Base-by-base conservation (phyloP, 129 eudicot species). In the Pulicaria dysenterica region DNA sequence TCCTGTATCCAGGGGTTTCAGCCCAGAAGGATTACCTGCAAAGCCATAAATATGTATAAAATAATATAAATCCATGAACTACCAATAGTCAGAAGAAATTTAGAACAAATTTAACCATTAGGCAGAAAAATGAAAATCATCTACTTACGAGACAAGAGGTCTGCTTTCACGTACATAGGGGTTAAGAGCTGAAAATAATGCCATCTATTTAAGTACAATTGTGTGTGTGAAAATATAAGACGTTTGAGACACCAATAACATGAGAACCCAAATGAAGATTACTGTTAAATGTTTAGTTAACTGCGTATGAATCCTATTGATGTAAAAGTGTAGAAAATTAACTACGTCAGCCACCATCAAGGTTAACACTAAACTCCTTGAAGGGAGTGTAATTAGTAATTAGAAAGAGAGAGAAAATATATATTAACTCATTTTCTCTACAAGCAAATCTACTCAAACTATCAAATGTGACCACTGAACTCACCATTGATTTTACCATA, bases 1-100 rank as follows among this genome's bases (percentile, higher is more conserved):
- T 44, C 92, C 96, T 64, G 85, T 91, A 77, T 85, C 96, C 10
- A 79, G 59, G 47, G 91, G 81, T 79, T 85, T 90, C 36, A 77
- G 39, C 75, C 86, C 97, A 81, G 81, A 76, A 71, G 94, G 75
- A 77, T 70, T 77, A 62, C 91, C 99, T 95, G 84, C 76, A 31
- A 38, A 70, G 47, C 45, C 75, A 65, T 73, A 43, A 58, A 57
- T 24, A 67, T 57, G 53, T 67, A 46, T 38, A 76, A 46, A 39
- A 66, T 10, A 46, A 31, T 10, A 36, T 40, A 65, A 5, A 11
- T 59, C 17, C n/a, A 38, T 47, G 58, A 60, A 72, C 44, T 46
- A 14, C 1, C 42, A 37, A 31, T 31, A 3, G 37, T 31, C 44
- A 56, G 46, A 44, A 31, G 37, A 57, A 12, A 9, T 11, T 39